These are phyloP conservation scores for Colletotrichum musae DNA, from an alignment of 2,329 filamentous ascomycete species.

Conservation along the genomic window DNA sequence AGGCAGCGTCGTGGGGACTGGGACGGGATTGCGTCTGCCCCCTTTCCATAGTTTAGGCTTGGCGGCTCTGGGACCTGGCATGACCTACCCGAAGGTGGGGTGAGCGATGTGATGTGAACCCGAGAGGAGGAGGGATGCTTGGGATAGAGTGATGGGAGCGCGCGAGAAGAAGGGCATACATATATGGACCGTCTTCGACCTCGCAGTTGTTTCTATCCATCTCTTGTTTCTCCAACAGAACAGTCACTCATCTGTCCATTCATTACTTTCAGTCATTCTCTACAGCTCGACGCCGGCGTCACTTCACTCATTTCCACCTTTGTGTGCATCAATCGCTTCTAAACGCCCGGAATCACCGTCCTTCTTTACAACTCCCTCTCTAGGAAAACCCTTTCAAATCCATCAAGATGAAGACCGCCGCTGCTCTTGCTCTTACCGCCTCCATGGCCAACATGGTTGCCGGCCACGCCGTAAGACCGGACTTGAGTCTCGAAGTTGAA, in stretches of 20 bases:
- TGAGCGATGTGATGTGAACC: background rate
- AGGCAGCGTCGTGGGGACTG: slow-evolving; percentile 34
- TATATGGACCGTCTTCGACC: slow-evolving; percentile 23
- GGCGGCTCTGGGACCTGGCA: slow-evolving; percentile 21
- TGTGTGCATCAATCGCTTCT: slow-evolving; percentile 33
- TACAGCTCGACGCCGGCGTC: slow-evolving; percentile 41
- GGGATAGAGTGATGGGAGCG: background rate
- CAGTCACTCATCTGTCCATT: slow-evolving; percentile 40
- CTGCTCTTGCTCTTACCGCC: slow-evolving; percentile 34
- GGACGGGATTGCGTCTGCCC: slow-evolving; percentile 22
- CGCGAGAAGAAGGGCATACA: slow-evolving; percentile 18
- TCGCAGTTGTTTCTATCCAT: background rate
- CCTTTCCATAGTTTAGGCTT: slow-evolving; percentile 34
- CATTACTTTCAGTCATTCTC: slow-evolving; percentile 39
- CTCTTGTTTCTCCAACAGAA: slow-evolving; percentile 29
- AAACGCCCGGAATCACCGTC: slow-evolving; percentile 32
- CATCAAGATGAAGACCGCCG: slow-evolving; percentile 39
- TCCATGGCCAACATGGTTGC: slow-evolving; percentile 41
- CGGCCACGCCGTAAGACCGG: slow-evolving; percentile 55
- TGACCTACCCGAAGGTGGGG: slow-evolving; percentile 24
- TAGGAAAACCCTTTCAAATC: slow-evolving; percentile 2
- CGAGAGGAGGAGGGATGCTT: too few relatives aligned
- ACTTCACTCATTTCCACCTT: slow-evolving; percentile 38
- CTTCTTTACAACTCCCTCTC: slow-evolving; percentile 12
- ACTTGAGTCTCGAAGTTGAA: background rate